Base-by-base conservation (phyloP, 2,329 filamentous ascomycete genomes). In the Clonostachys rosea region DNA sequence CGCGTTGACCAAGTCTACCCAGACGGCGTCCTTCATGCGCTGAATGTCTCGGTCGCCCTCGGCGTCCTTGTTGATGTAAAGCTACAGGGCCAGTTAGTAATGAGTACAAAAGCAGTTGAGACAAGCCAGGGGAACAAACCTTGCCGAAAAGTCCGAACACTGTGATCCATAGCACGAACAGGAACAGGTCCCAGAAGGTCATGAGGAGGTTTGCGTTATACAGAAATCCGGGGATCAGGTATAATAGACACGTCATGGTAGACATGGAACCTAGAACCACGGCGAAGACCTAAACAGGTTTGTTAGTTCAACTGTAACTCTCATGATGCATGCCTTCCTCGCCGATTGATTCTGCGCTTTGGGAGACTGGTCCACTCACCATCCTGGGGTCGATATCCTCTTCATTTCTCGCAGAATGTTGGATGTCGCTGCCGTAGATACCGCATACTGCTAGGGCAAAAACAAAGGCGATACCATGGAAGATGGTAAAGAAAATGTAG, bases 21-120 rank as follows among this genome's bases (percentile, higher is more conserved):
- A 95, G 14, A 94, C 88, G 6, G 89, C 88, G 60, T 85, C 83
- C 70, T 91, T 90, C 90, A 96, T 95, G 48, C 88, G 78, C 54
- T 74, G 69, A 48, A 92, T 76, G 44, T 77, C 83, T 39, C 58
- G 56, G 60, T 88, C 76, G 13, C 83, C 83, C 61, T 86, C 73
- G 0, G 84, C 64, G 49, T 89, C 64, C 57, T 84, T 83, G 46
- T 79, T 66, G 60, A 95, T 87, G 72, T 86, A 96, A 75, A 92
- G 69, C 68, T 76, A 8, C 8, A 30, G 24, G 24, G 9, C 24
- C 24, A 24, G 24, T 30, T 10, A 30, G 24, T 30, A 30, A 30
- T 30, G 24, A 10, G 24, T 10, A 30, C 24, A 30, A 6, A 10
- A 30, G 24, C 24, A 30, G 24, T 30, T 9, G 9, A 30, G 24